These are phyloP conservation scores for Starmera dryadoides DNA, from an alignment of 805 yeast genomes.

Conservation along the genomic window DNA sequence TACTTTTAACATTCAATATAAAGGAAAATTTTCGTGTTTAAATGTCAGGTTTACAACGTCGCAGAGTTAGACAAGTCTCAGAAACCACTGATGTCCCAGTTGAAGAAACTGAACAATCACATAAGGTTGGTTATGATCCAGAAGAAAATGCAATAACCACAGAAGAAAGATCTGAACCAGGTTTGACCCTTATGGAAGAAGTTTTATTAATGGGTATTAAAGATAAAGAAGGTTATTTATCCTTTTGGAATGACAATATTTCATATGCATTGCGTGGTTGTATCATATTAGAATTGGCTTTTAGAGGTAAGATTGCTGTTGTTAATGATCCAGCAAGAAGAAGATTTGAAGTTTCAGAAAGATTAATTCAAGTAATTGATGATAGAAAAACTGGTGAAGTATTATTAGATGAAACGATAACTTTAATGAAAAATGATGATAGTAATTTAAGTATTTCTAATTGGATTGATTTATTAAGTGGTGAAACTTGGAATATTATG, in stretches of 20 bases:
- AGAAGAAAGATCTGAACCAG: constrained; percentile 43
- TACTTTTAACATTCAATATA: too few relatives aligned
- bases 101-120: constrained; percentile 28
- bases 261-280: constrained; percentile 95
- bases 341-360: constrained; percentile 79
- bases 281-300: constrained; percentile 84
- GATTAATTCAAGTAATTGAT: constrained; percentile 83
- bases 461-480: constrained; percentile 92
- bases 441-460: constrained; percentile 69
- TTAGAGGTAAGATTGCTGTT: constrained; percentile 82
- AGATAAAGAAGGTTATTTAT: constrained; percentile 91
- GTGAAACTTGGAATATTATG: constrained; percentile 96
- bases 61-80: constrained; percentile 47
- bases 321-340: constrained; percentile 90
- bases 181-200: constrained; percentile 92
- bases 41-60: constrained; percentile 69
- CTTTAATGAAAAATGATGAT: constrained; percentile 80
- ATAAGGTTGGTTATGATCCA: constrained; percentile 79
- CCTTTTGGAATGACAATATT: constrained; percentile 97
- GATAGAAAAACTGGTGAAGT: constrained; percentile 90
- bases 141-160: constrained; percentile 33
- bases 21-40: too few relatives aligned
- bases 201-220: constrained; percentile 88
- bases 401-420: constrained; percentile 85
- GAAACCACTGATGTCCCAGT: constrained; percentile 7